Percentiles rank a stretch among this genome's conserved stretches.
phyloP scores from a whole-genome alignment of 2,329 filamentous ascomycete species.

The Phaeoacremonium minimum region DNA sequence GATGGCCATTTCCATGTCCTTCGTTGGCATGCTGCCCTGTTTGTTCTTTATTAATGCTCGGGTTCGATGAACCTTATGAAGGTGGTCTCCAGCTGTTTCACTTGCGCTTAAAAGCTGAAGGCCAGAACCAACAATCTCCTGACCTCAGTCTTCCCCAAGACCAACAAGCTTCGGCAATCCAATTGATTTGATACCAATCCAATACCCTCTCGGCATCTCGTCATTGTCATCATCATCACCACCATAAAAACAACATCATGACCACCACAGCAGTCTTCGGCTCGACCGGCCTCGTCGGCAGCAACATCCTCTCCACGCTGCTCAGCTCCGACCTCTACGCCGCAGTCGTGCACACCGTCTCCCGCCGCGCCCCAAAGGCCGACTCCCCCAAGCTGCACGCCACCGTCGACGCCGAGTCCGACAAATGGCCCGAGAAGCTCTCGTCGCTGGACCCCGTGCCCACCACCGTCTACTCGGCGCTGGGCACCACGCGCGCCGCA shows the following conservation, averaged over 20 bases:
- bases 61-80: no score
- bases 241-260: slow-evolving; percentile 24
- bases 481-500: slow-evolving; percentile 73
- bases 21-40: no score
- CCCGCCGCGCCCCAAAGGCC: slow-evolving; percentile 58
- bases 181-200: no score
- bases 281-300: slow-evolving; percentile 66
- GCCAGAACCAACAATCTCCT: no score
- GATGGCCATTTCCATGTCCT: no score
- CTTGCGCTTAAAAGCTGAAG: no score
- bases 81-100: no score
- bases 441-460: slow-evolving; percentile 50
- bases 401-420: slow-evolving; percentile 63
- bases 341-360: slow-evolving; percentile 57
- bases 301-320: slow-evolving; percentile 66
- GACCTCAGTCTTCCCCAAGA: no score
- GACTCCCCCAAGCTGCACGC: slow-evolving; percentile 58
- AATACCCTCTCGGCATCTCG: no score
- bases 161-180: no score
- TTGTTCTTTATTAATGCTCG: no score
- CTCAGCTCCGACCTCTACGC: slow-evolving; percentile 48
- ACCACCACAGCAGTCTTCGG: slow-evolving; percentile 53
- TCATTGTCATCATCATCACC: no score
- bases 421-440: slow-evolving; percentile 63
- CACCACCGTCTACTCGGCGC: slow-evolving; percentile 66